A percentile compares a stretch with the other conserved stretches of the same genome.
These are phyloP conservation scores for Cercospora zeina DNA, from an alignment of 2,329 filamentous ascomycete genomes.

Conservation along the genomic window DNA sequence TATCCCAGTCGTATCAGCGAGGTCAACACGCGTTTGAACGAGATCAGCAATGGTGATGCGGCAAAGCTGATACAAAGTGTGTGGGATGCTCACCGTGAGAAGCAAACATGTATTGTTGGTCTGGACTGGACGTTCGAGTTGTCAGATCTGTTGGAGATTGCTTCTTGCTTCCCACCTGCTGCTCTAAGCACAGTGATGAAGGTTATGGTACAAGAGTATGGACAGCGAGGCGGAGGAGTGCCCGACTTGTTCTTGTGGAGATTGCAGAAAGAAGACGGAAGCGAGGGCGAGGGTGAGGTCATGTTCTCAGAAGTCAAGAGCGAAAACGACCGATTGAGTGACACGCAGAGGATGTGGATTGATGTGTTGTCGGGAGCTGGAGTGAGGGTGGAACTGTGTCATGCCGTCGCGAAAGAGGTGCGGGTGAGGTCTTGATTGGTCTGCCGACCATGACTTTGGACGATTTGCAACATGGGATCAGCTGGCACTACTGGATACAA, in stretches of 20 bases:
- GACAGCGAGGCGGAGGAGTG: conserved; percentile 78
- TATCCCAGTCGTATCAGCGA: conserved; percentile 82
- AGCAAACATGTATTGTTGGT: conserved; percentile 82
- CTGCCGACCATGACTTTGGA: too few species aligned
- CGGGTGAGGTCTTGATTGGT: conserved; percentile 1
- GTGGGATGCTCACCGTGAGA: conserved; percentile 66
- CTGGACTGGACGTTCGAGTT: conserved; percentile 86
- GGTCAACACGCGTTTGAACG: conserved; percentile 81
- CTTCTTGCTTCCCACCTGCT: conserved; percentile 72
- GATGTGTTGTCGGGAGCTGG: conserved; percentile 86
- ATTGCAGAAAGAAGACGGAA: conserved; percentile 35
- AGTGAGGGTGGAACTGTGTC: conserved; percentile 78
- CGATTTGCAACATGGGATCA: too few species aligned
- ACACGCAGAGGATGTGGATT: conserved; percentile 96
- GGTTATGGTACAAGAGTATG: conserved; percentile 94
- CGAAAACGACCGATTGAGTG: conserved; percentile 85
- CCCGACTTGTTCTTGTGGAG: conserved; percentile 93
- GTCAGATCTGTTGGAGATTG: conserved; percentile 76
- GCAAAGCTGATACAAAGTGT: conserved; percentile 66
- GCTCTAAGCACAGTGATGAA: conserved; percentile 84
- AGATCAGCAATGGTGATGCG: conserved; percentile 81
- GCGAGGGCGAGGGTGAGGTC: conserved; percentile 35
- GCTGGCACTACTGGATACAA: too few species aligned
- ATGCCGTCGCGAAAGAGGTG: conserved; percentile 61
- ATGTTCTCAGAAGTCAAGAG: conserved; percentile 54